Base-by-base conservation (phyloP, 2,329 filamentous ascomycete genomes). In the Microcyclosporella mali region DNA sequence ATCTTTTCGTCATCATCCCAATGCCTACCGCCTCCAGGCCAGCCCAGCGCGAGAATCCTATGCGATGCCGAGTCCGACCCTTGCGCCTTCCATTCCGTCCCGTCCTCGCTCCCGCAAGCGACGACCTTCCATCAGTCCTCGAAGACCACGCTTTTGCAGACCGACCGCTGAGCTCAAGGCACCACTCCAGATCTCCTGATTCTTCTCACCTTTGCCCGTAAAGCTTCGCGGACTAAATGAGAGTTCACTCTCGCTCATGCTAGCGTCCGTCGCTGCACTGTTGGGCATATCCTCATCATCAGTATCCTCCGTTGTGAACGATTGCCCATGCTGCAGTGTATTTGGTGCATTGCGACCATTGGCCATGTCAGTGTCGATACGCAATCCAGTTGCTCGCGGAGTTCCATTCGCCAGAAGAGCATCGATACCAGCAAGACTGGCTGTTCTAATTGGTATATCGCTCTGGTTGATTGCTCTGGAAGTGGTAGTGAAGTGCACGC, bases 101-200 rank as follows among this genome's bases (percentile, higher is more conserved):
- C 66, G 64, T 46, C 68, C 76, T 51, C 87, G 73, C 64, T 94
- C 88, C 33, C 89, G 74, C 71, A 95, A 81, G 47, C 90, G 75
- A 33, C 90, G 73, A 3, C 90, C 90, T 65, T 97, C 92, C 92
- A 98, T 97, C 53, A 98, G 66, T 0, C 92, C 92, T 46, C 90
- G 75, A 28, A 98, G 66, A 0, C 92, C 92, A 41, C 92, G 77
- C 71, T 98, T 98, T 71, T 98, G 92, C 51, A 98, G 64, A 0
- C 92, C 92, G 54, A 98, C 94, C 2, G 97, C 90, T 37, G 87
- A 87, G 68, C 85, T 89, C 27, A 90, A 66, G 69, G 94, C 79
- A 45, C 84, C 82, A 57, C 68, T 74, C 90, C 92, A 98, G 0
- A 90, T 72, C 52, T 88, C 84, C 11, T 77, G 68, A 11, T 72